These are phyloP conservation scores for Asterionellopsis glacialis DNA, from an alignment of 108 stramenopile genomes.

Conservation along the genomic window DNA sequence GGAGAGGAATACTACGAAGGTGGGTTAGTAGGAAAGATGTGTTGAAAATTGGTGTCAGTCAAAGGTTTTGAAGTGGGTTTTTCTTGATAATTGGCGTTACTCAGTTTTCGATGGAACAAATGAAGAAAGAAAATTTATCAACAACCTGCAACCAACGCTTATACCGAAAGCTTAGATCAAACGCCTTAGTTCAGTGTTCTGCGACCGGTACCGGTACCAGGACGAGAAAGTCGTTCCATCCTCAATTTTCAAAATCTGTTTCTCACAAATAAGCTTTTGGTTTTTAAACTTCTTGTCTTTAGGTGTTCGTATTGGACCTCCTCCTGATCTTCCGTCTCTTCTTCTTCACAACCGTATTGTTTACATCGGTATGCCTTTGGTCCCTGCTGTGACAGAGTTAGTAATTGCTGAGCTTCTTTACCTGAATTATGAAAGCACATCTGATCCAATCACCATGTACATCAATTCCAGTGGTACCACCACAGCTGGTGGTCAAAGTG, in stretches of 20 bases:
- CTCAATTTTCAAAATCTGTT: background rate
- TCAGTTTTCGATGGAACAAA: too few relatives aligned
- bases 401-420: slow-evolving; percentile 95
- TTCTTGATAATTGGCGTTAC: too few relatives aligned
- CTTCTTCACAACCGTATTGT: slow-evolving; percentile 97
- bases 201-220: too few relatives aligned
- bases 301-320: slow-evolving; percentile 91
- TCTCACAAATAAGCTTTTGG: background rate
- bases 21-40: slow-evolving; percentile 14
- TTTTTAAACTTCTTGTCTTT: slow-evolving; percentile 10
- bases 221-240: background rate
- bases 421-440: slow-evolving; percentile 88
- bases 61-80: too few relatives aligned
- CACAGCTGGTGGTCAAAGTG: slow-evolving; percentile 82
- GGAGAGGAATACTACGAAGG: slow-evolving; percentile 62
- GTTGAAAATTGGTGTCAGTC: too few relatives aligned
- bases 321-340: slow-evolving; percentile 97
- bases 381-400: slow-evolving; percentile 94
- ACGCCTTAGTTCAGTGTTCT: too few relatives aligned
- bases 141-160: too few relatives aligned
- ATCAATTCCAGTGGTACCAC: slow-evolving; percentile 95
- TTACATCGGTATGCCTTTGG: slow-evolving; percentile 98
- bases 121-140: too few relatives aligned
- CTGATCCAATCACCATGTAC: slow-evolving; percentile 95
- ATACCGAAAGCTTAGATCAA: too few relatives aligned